Conservation (phyloP, 257 asterid species). For the Gardenia jasminoides region DNA sequence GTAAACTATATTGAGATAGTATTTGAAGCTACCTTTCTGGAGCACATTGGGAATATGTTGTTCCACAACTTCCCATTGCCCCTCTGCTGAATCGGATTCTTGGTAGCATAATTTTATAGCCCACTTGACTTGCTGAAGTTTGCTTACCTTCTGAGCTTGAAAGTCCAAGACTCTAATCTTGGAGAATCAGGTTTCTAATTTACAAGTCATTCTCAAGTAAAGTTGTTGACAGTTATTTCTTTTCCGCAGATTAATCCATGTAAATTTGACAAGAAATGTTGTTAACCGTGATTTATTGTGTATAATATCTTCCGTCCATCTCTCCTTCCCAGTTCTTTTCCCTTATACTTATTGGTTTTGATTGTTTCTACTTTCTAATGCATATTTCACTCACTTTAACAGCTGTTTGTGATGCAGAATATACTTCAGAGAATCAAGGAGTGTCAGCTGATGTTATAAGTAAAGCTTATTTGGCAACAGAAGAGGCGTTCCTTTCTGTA, state of each 20-base stretch:
- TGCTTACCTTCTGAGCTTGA: background rate
- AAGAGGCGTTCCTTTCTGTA: slow-evolving; percentile 26
- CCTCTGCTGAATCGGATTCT: background rate
- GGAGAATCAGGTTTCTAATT: background rate
- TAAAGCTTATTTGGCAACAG: slow-evolving; percentile 31
- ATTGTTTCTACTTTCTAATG: slow-evolving; percentile 22
- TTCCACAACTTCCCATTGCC: background rate
- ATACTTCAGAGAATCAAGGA: slow-evolving; percentile 23
- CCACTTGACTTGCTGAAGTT: background rate
- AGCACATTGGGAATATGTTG: background rate
- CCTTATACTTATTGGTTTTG: background rate
- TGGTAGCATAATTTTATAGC: background rate
- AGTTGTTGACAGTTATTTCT: background rate
- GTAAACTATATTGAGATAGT: background rate
- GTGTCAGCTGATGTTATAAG: slow-evolving; percentile 29
- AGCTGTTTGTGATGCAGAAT: slow-evolving; percentile 28
- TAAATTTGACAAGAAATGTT: background rate
- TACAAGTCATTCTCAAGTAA: background rate
- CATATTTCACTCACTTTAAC: slow-evolving; percentile 32
- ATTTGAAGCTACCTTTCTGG: background rate
- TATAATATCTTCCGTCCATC: background rate
- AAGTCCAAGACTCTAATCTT: background rate
- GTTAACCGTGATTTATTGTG: too few species aligned
- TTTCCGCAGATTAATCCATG: background rate
- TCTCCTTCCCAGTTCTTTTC: background rate